phyloP scores from a whole-genome alignment of 148 eudicot species.

The Camellia sinensis region DNA sequence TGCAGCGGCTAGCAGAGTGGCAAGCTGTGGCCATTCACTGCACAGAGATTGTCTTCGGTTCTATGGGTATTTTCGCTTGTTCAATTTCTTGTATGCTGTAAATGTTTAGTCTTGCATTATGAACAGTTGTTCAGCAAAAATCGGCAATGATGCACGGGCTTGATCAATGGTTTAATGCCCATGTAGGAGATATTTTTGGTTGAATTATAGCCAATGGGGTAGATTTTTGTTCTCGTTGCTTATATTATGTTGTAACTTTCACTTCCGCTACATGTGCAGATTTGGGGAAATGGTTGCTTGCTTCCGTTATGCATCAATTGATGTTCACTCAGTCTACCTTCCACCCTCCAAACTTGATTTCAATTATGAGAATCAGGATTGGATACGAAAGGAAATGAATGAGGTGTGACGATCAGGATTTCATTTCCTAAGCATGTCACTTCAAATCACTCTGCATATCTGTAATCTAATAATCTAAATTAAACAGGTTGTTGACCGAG shows the following conservation, averaged over 20 bases:
- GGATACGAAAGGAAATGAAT: slow-evolving; percentile 76
- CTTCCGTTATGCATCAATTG: slow-evolving; percentile 96
- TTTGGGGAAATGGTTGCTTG: slow-evolving; percentile 99
- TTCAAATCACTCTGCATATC: slow-evolving; percentile 6
- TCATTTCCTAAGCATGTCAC: neutral
- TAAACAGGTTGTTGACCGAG: slow-evolving; percentile 61
- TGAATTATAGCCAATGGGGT: neutral
- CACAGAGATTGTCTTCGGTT: slow-evolving; percentile 97
- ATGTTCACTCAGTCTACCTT: slow-evolving; percentile 86
- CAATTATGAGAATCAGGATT: slow-evolving; percentile 63
- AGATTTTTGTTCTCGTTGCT: neutral
- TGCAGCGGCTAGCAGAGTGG: slow-evolving; percentile 97
- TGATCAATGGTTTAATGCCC: slow-evolving; percentile 1
- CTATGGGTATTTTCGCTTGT: slow-evolving; percentile 64
- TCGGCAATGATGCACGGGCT: neutral
- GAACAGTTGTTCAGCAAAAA: neutral
- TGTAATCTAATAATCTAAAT: slow-evolving; percentile 16
- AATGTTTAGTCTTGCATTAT: neutral
- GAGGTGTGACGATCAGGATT: slow-evolving; percentile 51
- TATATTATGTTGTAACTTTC: neutral
- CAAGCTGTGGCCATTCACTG: slow-evolving; percentile 95
- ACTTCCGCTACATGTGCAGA: slow-evolving; percentile 36
- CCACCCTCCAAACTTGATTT: slow-evolving; percentile 88
- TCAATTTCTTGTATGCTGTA: neutral
- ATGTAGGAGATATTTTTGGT: neutral